Percentiles rank a stretch among this genome's conserved stretches.
These are phyloP conservation scores for Salix arbutifolia DNA, from an alignment of 345 rosid genomes.

Conservation along the genomic window DNA sequence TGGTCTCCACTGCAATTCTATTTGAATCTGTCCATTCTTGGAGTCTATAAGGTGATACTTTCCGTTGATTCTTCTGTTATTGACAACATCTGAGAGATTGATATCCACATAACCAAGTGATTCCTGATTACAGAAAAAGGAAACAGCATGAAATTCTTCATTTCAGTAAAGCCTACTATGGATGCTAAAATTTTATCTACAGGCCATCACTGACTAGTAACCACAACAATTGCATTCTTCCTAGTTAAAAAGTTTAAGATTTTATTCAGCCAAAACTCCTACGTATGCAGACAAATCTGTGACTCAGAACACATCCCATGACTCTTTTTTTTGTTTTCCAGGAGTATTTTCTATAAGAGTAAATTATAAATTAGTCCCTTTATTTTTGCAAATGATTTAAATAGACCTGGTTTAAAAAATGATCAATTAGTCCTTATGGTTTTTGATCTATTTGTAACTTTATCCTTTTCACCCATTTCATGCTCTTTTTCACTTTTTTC, in stretches of 20 bases:
- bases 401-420: no score
- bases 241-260: background rate
- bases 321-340: background rate
- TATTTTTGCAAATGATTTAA: no score
- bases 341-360: no score
- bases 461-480: no score
- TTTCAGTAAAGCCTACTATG: background rate
- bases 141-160: background rate
- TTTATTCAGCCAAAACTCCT: background rate
- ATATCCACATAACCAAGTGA: slow-evolving; percentile 69
- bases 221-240: background rate
- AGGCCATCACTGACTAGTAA: background rate
- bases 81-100: slow-evolving; percentile 67
- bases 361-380: no score
- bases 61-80: slow-evolving; percentile 82
- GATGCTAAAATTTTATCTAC: background rate
- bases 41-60: slow-evolving; percentile 91
- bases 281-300: no score
- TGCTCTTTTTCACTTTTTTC: no score
- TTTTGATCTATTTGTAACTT: no score
- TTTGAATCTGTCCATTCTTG: slow-evolving; percentile 71
- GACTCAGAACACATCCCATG: background rate
- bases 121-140: slow-evolving; percentile 46
- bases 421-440: no score
- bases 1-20: slow-evolving; percentile 89